Evolutionary conservation across 2,329 filamentous ascomycete species (phyloP).

Genomic region (Penicillium sp.): DNA sequence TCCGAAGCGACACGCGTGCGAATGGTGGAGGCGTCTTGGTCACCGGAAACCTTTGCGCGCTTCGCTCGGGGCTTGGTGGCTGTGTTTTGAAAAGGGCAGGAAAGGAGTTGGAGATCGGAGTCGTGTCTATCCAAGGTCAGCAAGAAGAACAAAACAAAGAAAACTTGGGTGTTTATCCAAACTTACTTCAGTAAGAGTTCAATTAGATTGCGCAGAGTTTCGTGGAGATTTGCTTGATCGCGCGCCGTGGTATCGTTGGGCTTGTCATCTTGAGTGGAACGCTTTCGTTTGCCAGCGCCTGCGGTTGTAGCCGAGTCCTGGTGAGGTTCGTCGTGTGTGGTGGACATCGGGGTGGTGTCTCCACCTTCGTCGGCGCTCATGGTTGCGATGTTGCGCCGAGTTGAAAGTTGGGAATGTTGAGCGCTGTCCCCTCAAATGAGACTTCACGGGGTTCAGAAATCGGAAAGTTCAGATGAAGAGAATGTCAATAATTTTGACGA

Average conservation of each 20-base stretch:
- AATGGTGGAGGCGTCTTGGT: constrained; percentile 38
- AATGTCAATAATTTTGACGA: constrained; percentile 14
- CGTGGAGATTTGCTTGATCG: constrained; percentile 34
- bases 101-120: constrained; percentile 45
- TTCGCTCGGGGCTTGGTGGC: constrained; percentile 44
- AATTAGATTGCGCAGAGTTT: constrained; percentile 39
- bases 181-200: constrained; percentile 35
- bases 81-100: constrained; percentile 39
- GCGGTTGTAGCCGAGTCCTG: constrained; percentile 31
- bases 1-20: constrained; percentile 40
- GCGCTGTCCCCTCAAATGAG: constrained; percentile 18
- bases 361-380: constrained; percentile 43
- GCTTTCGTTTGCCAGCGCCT: constrained; percentile 46
- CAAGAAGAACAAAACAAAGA: not conserved
- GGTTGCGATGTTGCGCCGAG: constrained; percentile 27
- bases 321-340: constrained; percentile 38
- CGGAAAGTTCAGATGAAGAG: not conserved
- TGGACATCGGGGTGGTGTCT: constrained; percentile 30
- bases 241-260: constrained; percentile 26
- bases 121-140: constrained; percentile 41
- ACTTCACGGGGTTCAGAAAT: constrained; percentile 5
- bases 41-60: constrained; percentile 42
- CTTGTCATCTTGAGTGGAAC: constrained; percentile 37
- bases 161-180: not conserved
- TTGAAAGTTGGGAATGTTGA: constrained; percentile 13